Base-by-base conservation (phyloP, 768 basidiomycete genomes). In the Rhizopogon sp. region DNA sequence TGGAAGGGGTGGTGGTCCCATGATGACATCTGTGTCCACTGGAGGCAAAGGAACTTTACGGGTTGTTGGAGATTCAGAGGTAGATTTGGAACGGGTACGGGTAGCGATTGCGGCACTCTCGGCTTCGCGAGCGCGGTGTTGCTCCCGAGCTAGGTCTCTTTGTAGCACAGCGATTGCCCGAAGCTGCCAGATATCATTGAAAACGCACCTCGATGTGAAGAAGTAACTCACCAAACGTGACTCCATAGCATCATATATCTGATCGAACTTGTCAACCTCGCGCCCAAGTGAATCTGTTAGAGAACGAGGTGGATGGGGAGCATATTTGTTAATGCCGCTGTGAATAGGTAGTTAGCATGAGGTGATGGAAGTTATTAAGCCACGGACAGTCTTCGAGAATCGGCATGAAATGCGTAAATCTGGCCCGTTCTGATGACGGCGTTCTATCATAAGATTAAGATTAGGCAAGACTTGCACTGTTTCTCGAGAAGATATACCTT, bases 241-340 rank as follows among this genome's bases (percentile, higher is more conserved):
- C 66, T 92, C 90, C 49, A 93, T 81, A 1, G 83, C 74, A 64
- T 93, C 90, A 62, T 88, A 89, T 5, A 90, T 58, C 61, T 90
- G 87, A 62, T 92, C 88, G 60, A 87, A 92, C 62, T 80, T 85
- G 65, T 91, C 88, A 3, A 90, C 73, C 63, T 90, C 88, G 39
- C 80, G 80, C 14, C 88, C 85, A 35, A 93, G 74, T 16, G 85
- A 77, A 3, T 81, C 73, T 3, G 80, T 83, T 11, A 90, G 65
- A 22, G 83, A 76, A n/a, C 73, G 81, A 9, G 88, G 88, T 25
- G 90, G 88, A 55, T 76, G 68, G 3, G 79, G 76, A 3, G 81
- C 78, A 60, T 84, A 75, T 49, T 78, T 77, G 47, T 78, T 74
- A 43, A 90, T 77, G 10, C 78, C 79, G 43, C 88, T 90, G 54